Evolutionary conservation across 2,329 filamentous ascomycete species (phyloP), one percentile per base, ranked within the genome.

Genomic region (Fusarium secorum): DNA sequence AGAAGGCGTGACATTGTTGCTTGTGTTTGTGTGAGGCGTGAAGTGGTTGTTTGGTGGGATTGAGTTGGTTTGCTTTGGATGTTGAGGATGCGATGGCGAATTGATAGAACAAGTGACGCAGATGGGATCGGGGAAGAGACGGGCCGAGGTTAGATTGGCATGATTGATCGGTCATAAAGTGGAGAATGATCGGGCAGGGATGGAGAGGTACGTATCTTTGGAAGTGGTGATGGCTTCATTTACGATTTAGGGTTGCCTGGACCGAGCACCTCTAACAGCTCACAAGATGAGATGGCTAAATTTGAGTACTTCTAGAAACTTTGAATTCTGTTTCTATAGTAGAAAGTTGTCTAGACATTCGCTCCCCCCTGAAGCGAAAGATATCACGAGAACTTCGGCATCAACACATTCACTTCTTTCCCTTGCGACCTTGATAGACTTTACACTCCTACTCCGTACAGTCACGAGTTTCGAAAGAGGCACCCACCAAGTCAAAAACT

Each of bases 1-100:
- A 74, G 52, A 22, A 74, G 56, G 18, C 71, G 74, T 26, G 74
- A 68, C 70, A 77, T 75, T 20, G 6, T 67, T 56, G 20, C 5
- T 45, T 49, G n/a, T 49, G n/a, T 15, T 30, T 39, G 35, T 11
- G 5, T 20, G 26, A 22, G 17, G 30, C 13, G 28, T 24, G 38
- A 18, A n/a, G 18, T 28, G 39, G 8, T 24, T 24, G 17, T 26
- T 51, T 41, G 53, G 44, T 41, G 41, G 17, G 18, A 38, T 39
- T 33, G 30, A 28, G 52, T 42, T 41, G 45, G n/a, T 11, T 8
- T 26, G 55, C 22, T 18, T 42, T 20, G 41, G 22, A 20, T 28
- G 17, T 24, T 55, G 44, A 41, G 45, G 15, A 39, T 39, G 32
- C 30, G 49, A 54, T 42, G 56, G 46, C 30, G 48, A 39, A 60